Conservation (phyloP, 2,329 filamentous ascomycete genomes). For the Xylaria sp. region DNA sequence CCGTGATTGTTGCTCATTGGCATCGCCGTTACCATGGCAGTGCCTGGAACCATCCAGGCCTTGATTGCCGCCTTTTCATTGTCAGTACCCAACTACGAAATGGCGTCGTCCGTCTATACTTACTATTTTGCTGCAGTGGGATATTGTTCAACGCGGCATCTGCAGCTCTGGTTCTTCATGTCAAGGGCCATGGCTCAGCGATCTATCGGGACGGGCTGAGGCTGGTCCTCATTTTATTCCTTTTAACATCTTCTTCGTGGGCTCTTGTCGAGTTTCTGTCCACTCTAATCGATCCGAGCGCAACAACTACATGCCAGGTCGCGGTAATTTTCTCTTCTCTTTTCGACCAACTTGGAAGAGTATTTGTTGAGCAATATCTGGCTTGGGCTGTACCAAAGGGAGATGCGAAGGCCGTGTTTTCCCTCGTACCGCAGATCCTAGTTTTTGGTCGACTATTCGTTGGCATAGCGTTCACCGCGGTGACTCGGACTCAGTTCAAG, state of each 20-base stretch:
- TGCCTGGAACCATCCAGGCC: slow-evolving; percentile 58
- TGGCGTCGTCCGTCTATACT: slow-evolving; percentile 38
- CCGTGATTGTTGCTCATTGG: slow-evolving; percentile 29
- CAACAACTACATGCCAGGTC: slow-evolving; percentile 61
- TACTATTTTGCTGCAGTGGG: slow-evolving; percentile 55
- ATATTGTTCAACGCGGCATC: slow-evolving; percentile 65
- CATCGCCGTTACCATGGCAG: slow-evolving; percentile 56
- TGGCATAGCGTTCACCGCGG: slow-evolving; percentile 65
- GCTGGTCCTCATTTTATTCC: slow-evolving; percentile 70
- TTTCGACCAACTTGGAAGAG: slow-evolving; percentile 68
- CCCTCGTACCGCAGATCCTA: slow-evolving; percentile 59
- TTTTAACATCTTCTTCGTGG: slow-evolving; percentile 64
- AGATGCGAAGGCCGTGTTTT: slow-evolving; percentile 50
- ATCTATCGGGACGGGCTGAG: slow-evolving; percentile 69
- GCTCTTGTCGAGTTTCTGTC: slow-evolving; percentile 63
- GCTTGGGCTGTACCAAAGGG: slow-evolving; percentile 61
- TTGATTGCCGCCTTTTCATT: slow-evolving; percentile 66
- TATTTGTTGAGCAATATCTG: slow-evolving; percentile 65
- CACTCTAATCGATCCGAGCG: slow-evolving; percentile 58
- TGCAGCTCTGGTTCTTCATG: slow-evolving; percentile 58
- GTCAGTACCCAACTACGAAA: slow-evolving; percentile 53
- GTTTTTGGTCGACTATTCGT: slow-evolving; percentile 62
- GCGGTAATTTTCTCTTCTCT: slow-evolving; percentile 62
- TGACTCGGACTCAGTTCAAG: slow-evolving; percentile 63
- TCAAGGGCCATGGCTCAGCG: slow-evolving; percentile 60